Base-by-base conservation (phyloP, 306 rosid genomes). In the Chamaecrista fasciculata region DNA sequence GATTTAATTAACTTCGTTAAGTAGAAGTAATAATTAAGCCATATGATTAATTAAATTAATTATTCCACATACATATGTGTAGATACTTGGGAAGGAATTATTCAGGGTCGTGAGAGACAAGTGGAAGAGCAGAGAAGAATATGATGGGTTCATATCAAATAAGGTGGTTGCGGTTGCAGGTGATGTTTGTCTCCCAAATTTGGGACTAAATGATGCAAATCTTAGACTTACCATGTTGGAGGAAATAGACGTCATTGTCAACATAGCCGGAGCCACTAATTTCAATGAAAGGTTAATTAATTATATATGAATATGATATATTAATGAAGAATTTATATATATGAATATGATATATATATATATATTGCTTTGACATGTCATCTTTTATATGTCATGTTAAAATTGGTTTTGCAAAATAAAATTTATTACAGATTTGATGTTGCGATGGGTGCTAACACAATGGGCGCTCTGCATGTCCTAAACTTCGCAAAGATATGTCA, bases 11-110 rank as follows among this genome's bases (percentile, higher is more conserved):
- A n/a, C n/a, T n/a, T n/a, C n/a, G n/a, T n/a, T n/a, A n/a, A n/a
- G n/a, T n/a, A n/a, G n/a, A n/a, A n/a, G n/a, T n/a, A n/a, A n/a
- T n/a, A n/a, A n/a, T n/a, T n/a, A n/a, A n/a, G n/a, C n/a, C n/a
- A n/a, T n/a, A n/a, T n/a, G n/a, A n/a, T n/a, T n/a, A n/a, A n/a
- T n/a, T n/a, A n/a, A n/a, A n/a, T n/a, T n/a, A n/a, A n/a, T n/a
- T n/a, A n/a, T n/a, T n/a, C n/a, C n/a, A n/a, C n/a, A n/a, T n/a
- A n/a, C n/a, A n/a, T n/a, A n/a, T n/a, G n/a, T n/a, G n/a, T n/a
- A n/a, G 95, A 81, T 89, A 11, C 14, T 89, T 40, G 65, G 63
- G 37, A 92, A 87, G 37, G 87, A 87, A 11, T 33, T 87, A 46
- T 87, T 84, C 29, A 55, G 69, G 71, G 46, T 79, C 59, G 15